These are phyloP conservation scores for Beta lomatogona DNA, from an alignment of 179 eudicot species.

Conservation along the genomic window DNA sequence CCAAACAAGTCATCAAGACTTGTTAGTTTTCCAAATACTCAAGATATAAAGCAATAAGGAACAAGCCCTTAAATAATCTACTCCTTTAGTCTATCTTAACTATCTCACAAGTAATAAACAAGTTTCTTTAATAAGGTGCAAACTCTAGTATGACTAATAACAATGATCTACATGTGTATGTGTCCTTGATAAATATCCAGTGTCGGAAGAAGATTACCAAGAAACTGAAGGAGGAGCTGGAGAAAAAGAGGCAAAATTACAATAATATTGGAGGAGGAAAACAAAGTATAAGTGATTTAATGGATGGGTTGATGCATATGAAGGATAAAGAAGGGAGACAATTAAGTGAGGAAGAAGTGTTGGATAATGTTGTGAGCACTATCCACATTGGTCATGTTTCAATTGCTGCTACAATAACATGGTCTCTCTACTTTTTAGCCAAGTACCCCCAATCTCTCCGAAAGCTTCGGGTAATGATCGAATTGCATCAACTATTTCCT, in stretches of 20 bases:
- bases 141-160: too few species aligned
- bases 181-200: background rate
- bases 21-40: too few species aligned
- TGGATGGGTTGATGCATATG: conserved; percentile 24
- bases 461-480: conserved; percentile 46
- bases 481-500: background rate
- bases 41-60: too few species aligned
- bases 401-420: conserved; percentile 1
- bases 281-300: background rate
- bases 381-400: background rate
- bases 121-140: too few species aligned
- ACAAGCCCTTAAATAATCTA: too few species aligned
- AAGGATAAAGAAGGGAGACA: conserved; percentile 19
- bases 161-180: too few species aligned
- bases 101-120: too few species aligned
- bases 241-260: conserved; percentile 1
- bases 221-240: background rate
- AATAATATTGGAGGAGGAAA: too few species aligned
- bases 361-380: conserved; percentile 19
- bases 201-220: conserved; percentile 19
- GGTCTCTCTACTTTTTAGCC: conserved; percentile 32
- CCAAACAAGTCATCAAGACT: too few species aligned
- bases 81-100: too few species aligned
- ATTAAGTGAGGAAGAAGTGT: conserved; percentile 16
- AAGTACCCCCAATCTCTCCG: conserved; percentile 49